Conservation (phyloP, 495 filamentous ascomycete genomes). For the Tetracladium marchalianum region DNA sequence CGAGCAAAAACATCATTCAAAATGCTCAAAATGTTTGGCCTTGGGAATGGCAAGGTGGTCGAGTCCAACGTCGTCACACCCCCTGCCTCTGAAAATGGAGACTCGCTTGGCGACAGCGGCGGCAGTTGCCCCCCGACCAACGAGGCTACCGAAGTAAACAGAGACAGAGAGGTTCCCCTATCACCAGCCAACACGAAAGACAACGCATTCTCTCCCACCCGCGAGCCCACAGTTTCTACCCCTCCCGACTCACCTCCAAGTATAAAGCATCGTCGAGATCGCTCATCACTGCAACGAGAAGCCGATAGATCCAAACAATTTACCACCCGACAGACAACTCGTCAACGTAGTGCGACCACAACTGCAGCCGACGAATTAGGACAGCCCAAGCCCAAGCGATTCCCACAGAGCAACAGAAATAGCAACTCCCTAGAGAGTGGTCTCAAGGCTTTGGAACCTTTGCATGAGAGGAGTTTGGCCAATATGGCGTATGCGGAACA, state of each 20-base stretch:
- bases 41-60: too few relatives aligned
- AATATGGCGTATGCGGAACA: conserved; percentile 51
- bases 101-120: too few relatives aligned
- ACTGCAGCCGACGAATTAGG: neutral
- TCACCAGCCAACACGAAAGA: too few relatives aligned
- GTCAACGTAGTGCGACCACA: conserved; percentile 8
- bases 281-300: conserved; percentile 12
- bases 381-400: conserved; percentile 2
- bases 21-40: too few relatives aligned
- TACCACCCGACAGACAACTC: conserved; percentile 6
- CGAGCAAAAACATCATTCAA: too few relatives aligned
- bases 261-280: conserved; percentile 10
- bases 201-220: too few relatives aligned
- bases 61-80: too few relatives aligned
- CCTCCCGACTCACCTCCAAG: neutral
- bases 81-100: too few relatives aligned
- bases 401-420: neutral
- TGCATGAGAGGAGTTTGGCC: conserved; percentile 19
- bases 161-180: too few relatives aligned
- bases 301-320: conserved; percentile 13
- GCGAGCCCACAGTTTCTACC: too few relatives aligned
- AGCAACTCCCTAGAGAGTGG: conserved; percentile 13
- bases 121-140: too few relatives aligned
- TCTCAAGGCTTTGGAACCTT: conserved; percentile 15
- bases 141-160: too few relatives aligned